Percentiles rank a stretch among this genome's conserved stretches.
Evolutionary conservation across 805 yeast genomes (phyloP).

Genomic region (Torulaspora delbrueckii): DNA sequence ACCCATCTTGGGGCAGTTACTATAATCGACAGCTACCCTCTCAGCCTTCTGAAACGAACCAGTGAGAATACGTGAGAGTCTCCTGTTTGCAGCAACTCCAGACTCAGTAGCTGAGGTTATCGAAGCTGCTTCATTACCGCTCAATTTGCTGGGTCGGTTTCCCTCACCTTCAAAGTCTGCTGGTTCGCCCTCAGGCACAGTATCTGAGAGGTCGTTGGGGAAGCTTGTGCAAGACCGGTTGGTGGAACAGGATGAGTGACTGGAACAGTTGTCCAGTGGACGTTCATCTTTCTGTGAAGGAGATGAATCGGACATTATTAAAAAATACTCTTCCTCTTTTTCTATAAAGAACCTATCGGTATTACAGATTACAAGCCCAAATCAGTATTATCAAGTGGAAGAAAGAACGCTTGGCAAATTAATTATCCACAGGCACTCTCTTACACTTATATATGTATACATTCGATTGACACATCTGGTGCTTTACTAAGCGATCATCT

Average conservation of each 20-base stretch:
- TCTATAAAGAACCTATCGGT: not conserved
- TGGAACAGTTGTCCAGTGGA: not conserved
- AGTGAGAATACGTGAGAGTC: constrained; percentile 42
- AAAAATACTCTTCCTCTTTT: not conserved
- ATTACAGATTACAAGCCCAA: not conserved
- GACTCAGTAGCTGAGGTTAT: constrained; percentile 20
- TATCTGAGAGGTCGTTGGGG: not conserved
- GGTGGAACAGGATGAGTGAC: constrained; percentile 3
- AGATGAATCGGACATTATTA: constrained; percentile 3
- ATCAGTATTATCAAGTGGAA: no score
- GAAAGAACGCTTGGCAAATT: no score
- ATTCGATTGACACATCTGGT: no score
- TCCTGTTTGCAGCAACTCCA: constrained; percentile 30
- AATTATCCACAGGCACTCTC: no score
- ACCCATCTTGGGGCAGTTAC: constrained; percentile 59
- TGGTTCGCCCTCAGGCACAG: constrained; percentile 17
- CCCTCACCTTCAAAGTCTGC: constrained; percentile 7
- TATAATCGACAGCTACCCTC: constrained; percentile 29
- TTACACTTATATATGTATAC: not conserved
- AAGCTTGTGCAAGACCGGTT: not conserved
- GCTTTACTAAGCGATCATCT: no score
- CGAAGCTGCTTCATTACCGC: constrained; percentile 6
- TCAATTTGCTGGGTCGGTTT: not conserved
- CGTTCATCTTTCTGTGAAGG: not conserved
- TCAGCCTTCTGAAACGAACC: constrained; percentile 33